Percentiles rank a stretch among this genome's conserved stretches.
Evolutionary conservation across 2,329 filamentous ascomycete genomes (phyloP).

Genomic region (Exophiala aquamarina): DNA sequence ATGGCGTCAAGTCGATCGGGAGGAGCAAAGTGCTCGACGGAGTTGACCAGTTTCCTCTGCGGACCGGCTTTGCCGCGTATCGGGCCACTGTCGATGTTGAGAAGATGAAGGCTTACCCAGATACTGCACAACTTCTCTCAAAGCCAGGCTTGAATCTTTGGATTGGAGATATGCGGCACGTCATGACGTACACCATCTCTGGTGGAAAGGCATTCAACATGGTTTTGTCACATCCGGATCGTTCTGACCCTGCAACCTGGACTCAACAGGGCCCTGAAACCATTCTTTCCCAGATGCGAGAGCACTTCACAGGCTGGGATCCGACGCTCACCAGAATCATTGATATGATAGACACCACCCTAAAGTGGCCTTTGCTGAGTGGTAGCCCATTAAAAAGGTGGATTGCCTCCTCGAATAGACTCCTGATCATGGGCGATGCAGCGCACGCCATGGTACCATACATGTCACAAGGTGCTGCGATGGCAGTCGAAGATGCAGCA

Average conservation of each 20-base stretch:
- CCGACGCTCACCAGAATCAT: conserved; percentile 39
- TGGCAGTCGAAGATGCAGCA: conserved; percentile 46
- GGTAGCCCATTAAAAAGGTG: conserved; percentile 32
- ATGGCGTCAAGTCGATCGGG: conserved; percentile 32
- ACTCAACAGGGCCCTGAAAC: conserved; percentile 27
- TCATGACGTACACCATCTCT: conserved; percentile 34
- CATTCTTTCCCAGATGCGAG: conserved; percentile 34
- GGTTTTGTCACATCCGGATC: conserved; percentile 46
- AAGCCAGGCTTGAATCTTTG: conserved; percentile 25
- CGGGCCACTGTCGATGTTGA: conserved; percentile 23
- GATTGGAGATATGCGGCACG: conserved; percentile 31
- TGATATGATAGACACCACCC: conserved; percentile 33
- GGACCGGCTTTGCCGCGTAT: conserved; percentile 25
- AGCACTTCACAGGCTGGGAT: conserved; percentile 23
- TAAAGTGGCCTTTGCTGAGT: conserved; percentile 36
- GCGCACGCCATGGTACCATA: conserved; percentile 48
- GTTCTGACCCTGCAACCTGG: conserved; percentile 35
- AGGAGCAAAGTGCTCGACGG: conserved; percentile 25
- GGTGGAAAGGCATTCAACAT: conserved; percentile 46
- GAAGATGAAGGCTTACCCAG: conserved; percentile 19
- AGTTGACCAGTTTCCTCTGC: conserved; percentile 11
- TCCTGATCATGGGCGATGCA: conserved; percentile 44
- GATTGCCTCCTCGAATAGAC: conserved; percentile 30
- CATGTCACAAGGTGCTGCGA: conserved; percentile 45
- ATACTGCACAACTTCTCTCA: conserved; percentile 17